A percentile compares a stretch with the other conserved stretches of the same genome.
Evolutionary conservation across 768 basidiomycete genomes (phyloP).

Genomic region (Cubamyces lactineus): DNA sequence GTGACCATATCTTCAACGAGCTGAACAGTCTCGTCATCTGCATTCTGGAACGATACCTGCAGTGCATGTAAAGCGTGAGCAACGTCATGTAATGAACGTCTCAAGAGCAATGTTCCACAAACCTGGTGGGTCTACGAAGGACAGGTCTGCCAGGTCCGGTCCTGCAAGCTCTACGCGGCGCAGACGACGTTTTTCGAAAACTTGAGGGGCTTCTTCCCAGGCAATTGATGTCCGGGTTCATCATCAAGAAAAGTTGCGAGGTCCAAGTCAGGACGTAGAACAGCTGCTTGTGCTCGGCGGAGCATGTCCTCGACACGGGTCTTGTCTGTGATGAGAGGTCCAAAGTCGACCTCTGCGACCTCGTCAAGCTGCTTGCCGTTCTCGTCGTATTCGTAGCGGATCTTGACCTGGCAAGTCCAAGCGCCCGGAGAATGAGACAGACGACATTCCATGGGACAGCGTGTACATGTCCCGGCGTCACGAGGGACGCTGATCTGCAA

Average conservation of each 20-base stretch:
- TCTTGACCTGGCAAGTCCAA: constrained; percentile 44
- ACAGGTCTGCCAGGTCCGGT: constrained; percentile 36
- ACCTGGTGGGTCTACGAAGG: constrained; percentile 40
- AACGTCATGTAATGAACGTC: constrained; percentile 25
- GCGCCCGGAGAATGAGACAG: constrained; percentile 26
- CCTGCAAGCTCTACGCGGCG: constrained; percentile 34
- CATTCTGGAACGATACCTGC: constrained; percentile 26
- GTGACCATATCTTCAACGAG: constrained; percentile 63
- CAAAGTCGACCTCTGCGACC: constrained; percentile 44
- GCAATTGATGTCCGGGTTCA: constrained; percentile 41
- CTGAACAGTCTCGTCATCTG: constrained; percentile 34
- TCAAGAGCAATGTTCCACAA: constrained; percentile 6
- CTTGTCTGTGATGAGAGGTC: constrained; percentile 44
- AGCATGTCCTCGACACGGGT: constrained; percentile 53
- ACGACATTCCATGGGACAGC: constrained; percentile 43
- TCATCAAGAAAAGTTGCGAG: too few species aligned
- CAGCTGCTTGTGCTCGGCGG: constrained; percentile 60
- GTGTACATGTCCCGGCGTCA: constrained; percentile 51
- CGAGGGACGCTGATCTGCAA: constrained; percentile 51
- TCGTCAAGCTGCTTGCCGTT: constrained; percentile 33
- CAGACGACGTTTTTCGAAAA: constrained; percentile 38
- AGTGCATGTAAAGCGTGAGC: constrained; percentile 25
- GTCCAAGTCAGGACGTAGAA: too few species aligned
- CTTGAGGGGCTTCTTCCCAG: constrained; percentile 12
- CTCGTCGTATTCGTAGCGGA: constrained; percentile 45